phyloP scores from a whole-genome alignment of 257 asterid species.

The Fraxinus pennsylvanica region DNA sequence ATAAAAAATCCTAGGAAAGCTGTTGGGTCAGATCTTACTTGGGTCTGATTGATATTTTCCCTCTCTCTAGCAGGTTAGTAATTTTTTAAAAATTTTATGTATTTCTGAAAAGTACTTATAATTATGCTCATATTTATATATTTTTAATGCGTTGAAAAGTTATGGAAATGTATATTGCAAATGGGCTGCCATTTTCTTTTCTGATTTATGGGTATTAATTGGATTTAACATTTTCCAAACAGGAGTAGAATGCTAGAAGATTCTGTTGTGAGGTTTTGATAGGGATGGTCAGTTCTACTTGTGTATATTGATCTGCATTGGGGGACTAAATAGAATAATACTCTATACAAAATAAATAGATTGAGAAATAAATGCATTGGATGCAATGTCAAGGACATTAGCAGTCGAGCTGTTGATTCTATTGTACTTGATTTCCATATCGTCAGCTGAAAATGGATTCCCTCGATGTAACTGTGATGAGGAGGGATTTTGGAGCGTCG shows the following conservation, averaged over 20 bases:
- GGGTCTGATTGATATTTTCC: constrained; percentile 21
- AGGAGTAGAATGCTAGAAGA: constrained; percentile 25
- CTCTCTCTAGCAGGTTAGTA: background rate
- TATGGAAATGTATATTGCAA: background rate
- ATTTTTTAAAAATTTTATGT: too few relatives aligned
- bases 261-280: constrained; percentile 23
- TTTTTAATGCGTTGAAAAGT: background rate
- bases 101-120: too few relatives aligned
- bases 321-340: constrained; percentile 18
- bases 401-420: constrained; percentile 48
- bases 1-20: constrained; percentile 18
- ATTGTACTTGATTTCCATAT: constrained; percentile 33
- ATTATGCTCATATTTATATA: too few relatives aligned
- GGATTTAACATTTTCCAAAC: constrained; percentile 23
- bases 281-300: constrained; percentile 19
- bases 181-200: constrained; percentile 14
- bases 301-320: constrained; percentile 28
- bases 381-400: constrained; percentile 62
- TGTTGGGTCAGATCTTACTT: constrained; percentile 33
- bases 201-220: constrained; percentile 20
- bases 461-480: constrained; percentile 76
- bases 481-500: constrained; percentile 75
- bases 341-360: constrained; percentile 21
- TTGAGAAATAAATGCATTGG: constrained; percentile 39
- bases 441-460: constrained; percentile 48